phyloP scores from a whole-genome alignment of 208 protist genomes.

The Naegleria fowleri region DNA sequence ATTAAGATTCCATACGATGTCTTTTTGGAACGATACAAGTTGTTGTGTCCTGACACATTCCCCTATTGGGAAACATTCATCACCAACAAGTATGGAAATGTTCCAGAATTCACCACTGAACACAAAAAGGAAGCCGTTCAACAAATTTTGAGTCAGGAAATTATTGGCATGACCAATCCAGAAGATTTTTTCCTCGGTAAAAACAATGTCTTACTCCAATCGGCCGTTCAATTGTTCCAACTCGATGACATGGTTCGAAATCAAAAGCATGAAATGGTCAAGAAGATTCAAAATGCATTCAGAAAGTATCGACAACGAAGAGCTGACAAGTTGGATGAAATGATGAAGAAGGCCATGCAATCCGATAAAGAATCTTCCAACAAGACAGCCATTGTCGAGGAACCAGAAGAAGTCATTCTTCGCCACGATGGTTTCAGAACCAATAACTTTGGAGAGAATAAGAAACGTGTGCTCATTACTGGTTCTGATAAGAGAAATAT shows the following conservation, averaged over 20 bases:
- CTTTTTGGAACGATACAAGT: neutral
- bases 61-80: neutral
- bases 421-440: neutral
- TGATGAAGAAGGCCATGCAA: neutral
- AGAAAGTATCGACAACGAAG: neutral
- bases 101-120: neutral
- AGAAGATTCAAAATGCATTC: neutral
- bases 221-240: neutral
- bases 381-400: neutral
- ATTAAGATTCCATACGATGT: conserved; percentile 10
- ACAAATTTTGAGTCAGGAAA: neutral
- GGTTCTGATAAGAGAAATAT: neutral
- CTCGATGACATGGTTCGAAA: neutral
- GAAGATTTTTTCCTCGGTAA: neutral
- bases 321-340: neutral
- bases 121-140: neutral
- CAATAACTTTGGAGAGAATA: neutral
- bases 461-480: neutral
- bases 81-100: neutral
- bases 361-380: neutral
- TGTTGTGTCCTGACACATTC: neutral
- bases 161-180: neutral
- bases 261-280: neutral
- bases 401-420: neutral
- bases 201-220: neutral